Evolutionary conservation across 768 basidiomycete species (phyloP), one percentile per base, ranked within the genome.

Genomic region (Russula brevipes): DNA sequence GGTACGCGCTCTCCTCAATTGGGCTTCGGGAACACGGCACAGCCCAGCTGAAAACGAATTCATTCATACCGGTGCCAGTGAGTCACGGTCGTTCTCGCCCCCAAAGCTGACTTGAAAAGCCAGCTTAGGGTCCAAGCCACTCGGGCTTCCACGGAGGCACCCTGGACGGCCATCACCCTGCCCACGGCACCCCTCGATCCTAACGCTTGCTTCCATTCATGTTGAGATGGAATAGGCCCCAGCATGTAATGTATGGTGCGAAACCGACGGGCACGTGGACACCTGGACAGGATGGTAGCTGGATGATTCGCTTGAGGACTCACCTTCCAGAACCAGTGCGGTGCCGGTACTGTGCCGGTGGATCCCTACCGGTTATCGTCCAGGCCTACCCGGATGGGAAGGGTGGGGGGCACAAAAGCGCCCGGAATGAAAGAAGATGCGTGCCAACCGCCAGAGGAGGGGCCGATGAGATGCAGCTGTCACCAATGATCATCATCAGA

Each of bases 341-440:
- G 52, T 41, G 52, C 52, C 44, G 31, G 47, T 30, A 44, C 14
- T 5, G 12, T 49, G 9, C 54, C 46, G 62, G 57, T 24, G 62
- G 57, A 63, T 63, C 51, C 44, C 35, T 47, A 38, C 36, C 16
- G 30, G 45, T 47, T 11, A 38, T 36, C 31, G 41, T 41, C n/a
- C 45, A 36, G 31, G 9, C 31, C 52, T 1, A 16, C 31, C 36
- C 61, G 24, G 24, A 24, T 24, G 24, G 24, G 24, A 24, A 24
- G 24, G 24, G 51, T 12, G 51, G 47, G 42, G 38, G 10, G 7
- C 31, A 12, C 30, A 59, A 64, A n/a, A 44, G 46, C 24, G 19
- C 36, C 63, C 42, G 63, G 53, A 55, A 64, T 64, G 57, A 59
- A 64, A 59, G 47, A 54, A 42, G 46, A 19, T 52, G 31, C 12